These are phyloP conservation scores for Zizania latifolia DNA, from an alignment of 176 grass and related monocot genomes.

Conservation along the genomic window DNA sequence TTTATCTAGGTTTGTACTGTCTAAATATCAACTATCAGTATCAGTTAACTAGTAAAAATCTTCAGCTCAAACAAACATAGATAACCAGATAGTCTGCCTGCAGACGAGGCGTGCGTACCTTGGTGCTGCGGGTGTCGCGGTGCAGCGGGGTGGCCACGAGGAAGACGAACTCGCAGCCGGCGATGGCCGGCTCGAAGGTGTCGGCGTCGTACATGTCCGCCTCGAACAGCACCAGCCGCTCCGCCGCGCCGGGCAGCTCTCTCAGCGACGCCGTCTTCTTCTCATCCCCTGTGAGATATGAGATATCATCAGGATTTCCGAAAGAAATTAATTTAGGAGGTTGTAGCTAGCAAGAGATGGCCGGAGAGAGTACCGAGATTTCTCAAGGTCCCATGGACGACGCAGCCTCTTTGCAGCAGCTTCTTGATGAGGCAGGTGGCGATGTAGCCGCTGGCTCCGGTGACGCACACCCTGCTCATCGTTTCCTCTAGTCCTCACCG, in stretches of 20 bases:
- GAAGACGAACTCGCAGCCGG: conserved; percentile 61
- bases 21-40: no score
- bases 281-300: conserved; percentile 31
- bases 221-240: conserved; percentile 49
- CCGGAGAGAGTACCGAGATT: background rate
- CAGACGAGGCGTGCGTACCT: conserved; percentile 24
- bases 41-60: no score
- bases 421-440: conserved; percentile 30
- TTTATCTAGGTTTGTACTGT: no score
- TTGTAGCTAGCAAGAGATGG: no score
- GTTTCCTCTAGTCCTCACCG: background rate
- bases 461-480: conserved; percentile 19
- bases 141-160: conserved; percentile 25
- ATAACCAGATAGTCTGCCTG: no score
- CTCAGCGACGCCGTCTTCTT: conserved; percentile 35
- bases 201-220: conserved; percentile 49
- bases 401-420: conserved; percentile 12
- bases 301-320: no score
- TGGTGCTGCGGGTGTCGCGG: conserved; percentile 20
- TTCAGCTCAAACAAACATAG: no score
- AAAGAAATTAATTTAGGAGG: no score
- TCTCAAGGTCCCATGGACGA: conserved; percentile 17
- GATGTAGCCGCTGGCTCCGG: conserved; percentile 26
- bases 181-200: conserved; percentile 52
- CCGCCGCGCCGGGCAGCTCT: conserved; percentile 36